These are phyloP conservation scores for Apiotrichum sp. DNA, from an alignment of 1,284 basidiomycete species.

Conservation along the genomic window DNA sequence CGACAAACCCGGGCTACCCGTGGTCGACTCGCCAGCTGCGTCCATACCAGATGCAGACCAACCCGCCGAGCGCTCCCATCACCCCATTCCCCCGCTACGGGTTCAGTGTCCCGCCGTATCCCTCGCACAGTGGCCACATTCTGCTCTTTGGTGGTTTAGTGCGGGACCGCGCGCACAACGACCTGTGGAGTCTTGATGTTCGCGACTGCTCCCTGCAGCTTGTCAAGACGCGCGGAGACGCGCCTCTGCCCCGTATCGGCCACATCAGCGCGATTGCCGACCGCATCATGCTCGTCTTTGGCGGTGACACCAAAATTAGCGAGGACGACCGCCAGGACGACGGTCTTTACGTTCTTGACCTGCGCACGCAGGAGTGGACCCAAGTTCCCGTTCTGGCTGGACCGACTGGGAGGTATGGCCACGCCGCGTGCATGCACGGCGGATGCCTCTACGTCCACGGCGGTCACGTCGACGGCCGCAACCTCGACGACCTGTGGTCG, in stretches of 20 bases:
- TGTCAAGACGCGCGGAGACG: conserved; percentile 80
- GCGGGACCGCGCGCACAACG: conserved; percentile 82
- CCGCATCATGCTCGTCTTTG: conserved; percentile 96
- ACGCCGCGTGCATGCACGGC: conserved; percentile 87
- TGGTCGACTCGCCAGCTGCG: conserved; percentile 23
- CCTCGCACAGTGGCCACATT: conserved; percentile 77
- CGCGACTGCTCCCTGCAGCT: conserved; percentile 69
- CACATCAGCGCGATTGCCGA: conserved; percentile 94
- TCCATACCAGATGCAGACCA: conserved; percentile 17
- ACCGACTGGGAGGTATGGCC: conserved; percentile 88
- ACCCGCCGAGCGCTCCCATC: conserved; percentile 23
- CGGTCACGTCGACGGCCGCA: conserved; percentile 92
- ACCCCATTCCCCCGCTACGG: conserved; percentile 94
- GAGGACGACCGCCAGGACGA: conserved; percentile 83
- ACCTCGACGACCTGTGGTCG: conserved; percentile 92
- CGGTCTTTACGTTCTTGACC: conserved; percentile 88
- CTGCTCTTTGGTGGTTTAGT: conserved; percentile 97
- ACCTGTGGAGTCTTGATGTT: conserved; percentile 84
- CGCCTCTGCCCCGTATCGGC: conserved; percentile 84
- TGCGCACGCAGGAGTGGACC: conserved; percentile 95
- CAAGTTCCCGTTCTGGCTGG: conserved; percentile 65
- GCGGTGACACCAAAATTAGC: conserved; percentile 81
- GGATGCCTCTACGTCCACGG: conserved; percentile 93
- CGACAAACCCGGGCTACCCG: conserved; percentile 19
- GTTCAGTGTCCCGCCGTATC: conserved; percentile 82